Evolutionary conservation across 495 filamentous ascomycete species (phyloP).

Genomic region (Neurospora sublineolata): DNA sequence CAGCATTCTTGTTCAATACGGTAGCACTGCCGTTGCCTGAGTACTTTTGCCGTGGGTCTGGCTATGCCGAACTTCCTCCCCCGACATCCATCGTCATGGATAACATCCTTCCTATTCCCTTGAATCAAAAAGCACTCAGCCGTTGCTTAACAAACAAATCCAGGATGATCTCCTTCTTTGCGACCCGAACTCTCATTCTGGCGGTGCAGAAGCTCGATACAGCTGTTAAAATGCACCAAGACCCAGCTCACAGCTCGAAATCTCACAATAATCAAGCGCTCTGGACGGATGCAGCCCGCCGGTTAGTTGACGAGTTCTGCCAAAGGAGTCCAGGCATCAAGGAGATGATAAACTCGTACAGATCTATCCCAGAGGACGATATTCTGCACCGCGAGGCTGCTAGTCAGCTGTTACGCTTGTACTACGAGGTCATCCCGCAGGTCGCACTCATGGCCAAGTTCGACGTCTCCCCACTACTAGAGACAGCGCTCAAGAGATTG

Average conservation of each 20-base stretch:
- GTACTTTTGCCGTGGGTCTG: conserved; percentile 46
- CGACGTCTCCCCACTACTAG: conserved; percentile 68
- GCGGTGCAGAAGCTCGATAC: conserved; percentile 66
- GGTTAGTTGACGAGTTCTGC: conserved; percentile 63
- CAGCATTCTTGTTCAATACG: conserved; percentile 68
- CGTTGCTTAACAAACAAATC: conserved; percentile 66
- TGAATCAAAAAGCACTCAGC: conserved; percentile 63
- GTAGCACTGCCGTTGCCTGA: conserved; percentile 62
- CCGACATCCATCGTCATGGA: conserved; percentile 66
- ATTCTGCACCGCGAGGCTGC: conserved; percentile 66
- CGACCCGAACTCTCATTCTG: conserved; percentile 61
- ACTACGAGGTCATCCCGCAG: conserved; percentile 72
- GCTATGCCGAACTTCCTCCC: conserved; percentile 55
- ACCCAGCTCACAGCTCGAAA: conserved; percentile 22
- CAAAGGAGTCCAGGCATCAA: conserved; percentile 68
- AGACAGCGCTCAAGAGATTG: conserved; percentile 45
- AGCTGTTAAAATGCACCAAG: conserved; percentile 43
- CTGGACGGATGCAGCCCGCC: conserved; percentile 54
- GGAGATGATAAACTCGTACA: conserved; percentile 58
- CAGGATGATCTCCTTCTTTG: conserved; percentile 70
- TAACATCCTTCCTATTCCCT: conserved; percentile 73
- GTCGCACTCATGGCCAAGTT: conserved; percentile 72
- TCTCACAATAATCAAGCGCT: conserved; percentile 24
- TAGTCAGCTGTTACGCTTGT: conserved; percentile 60
- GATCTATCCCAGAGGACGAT: conserved; percentile 52